phyloP scores from a whole-genome alignment of 2,329 filamentous ascomycete species.

The Fusarium mexicanum region DNA sequence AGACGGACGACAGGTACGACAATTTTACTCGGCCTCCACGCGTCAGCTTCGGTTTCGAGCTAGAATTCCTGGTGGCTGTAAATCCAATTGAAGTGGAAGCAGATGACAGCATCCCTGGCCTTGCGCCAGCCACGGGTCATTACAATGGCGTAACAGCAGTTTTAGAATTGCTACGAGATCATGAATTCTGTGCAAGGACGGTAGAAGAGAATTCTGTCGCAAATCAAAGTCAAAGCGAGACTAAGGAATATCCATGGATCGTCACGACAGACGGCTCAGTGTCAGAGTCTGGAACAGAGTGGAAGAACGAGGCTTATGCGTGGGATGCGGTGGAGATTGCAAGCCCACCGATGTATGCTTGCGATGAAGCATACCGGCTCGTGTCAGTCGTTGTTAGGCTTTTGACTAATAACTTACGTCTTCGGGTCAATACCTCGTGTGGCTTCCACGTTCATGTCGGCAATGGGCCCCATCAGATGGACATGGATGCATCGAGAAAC shows the following conservation, averaged over 20 bases:
- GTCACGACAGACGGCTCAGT: conserved; percentile 12
- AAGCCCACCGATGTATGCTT: conserved; percentile 48
- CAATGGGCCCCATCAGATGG: conserved; percentile 46
- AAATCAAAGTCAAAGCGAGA: not conserved
- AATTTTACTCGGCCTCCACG: conserved; percentile 23
- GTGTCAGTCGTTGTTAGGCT: conserved; percentile 46
- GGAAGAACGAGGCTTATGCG: not conserved
- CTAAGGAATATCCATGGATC: conserved; percentile 5
- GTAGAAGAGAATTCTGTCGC: no score
- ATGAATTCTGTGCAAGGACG: not conserved
- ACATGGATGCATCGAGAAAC: conserved; percentile 42
- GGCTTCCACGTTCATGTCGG: conserved; percentile 53
- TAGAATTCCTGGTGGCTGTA: conserved; percentile 29
- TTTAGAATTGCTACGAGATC: not conserved
- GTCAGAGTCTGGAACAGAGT: not conserved
- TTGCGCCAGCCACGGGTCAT: not conserved
- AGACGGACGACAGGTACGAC: not conserved
- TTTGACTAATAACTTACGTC: conserved; percentile 44
- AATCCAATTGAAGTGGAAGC: not conserved
- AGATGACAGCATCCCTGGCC: conserved; percentile 5
- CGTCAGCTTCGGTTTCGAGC: conserved; percentile 35
- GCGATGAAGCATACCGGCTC: conserved; percentile 41
- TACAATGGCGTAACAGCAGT: not conserved
- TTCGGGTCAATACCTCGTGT: conserved; percentile 47
- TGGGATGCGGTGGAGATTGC: conserved; percentile 47